A percentile compares a stretch with the other conserved stretches of the same genome.
phyloP scores from a whole-genome alignment of 495 filamentous ascomycete genomes.

The Xanthoparmelia taractica region DNA sequence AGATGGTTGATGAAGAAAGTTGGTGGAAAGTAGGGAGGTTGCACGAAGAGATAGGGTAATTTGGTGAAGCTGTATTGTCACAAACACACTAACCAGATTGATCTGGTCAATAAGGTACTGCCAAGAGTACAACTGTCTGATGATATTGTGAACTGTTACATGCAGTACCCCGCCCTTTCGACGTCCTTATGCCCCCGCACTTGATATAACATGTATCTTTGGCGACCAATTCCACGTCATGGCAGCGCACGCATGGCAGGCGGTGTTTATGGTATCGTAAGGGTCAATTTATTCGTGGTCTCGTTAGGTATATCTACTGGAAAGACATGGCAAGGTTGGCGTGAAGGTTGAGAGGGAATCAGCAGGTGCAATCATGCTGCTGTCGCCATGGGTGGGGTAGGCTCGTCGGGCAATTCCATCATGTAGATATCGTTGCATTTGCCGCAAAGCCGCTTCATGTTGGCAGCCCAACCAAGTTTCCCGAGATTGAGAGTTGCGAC shows the following conservation, averaged over 20 bases:
- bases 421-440: conserved; percentile 19
- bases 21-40: background rate
- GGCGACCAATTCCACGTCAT: background rate
- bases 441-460: conserved; percentile 14
- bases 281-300: background rate
- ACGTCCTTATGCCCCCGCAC: background rate
- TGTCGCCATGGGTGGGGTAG: background rate
- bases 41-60: background rate
- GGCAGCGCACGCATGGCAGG: background rate
- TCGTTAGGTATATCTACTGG: background rate
- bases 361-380: background rate
- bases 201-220: background rate
- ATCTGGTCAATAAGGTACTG: too few relatives aligned
- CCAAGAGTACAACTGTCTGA: too few relatives aligned
- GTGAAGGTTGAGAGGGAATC: background rate
- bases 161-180: background rate
- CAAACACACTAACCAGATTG: background rate
- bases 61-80: background rate
- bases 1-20: background rate
- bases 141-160: background rate
- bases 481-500: conserved; percentile 17
- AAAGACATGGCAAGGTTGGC: background rate
- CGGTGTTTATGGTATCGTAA: background rate
- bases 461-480: conserved; percentile 17
- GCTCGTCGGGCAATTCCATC: conserved; percentile 2